Conservation (phyloP, 2,329 filamentous ascomycete species). For the Chrysoporthe deuterocubensis region DNA sequence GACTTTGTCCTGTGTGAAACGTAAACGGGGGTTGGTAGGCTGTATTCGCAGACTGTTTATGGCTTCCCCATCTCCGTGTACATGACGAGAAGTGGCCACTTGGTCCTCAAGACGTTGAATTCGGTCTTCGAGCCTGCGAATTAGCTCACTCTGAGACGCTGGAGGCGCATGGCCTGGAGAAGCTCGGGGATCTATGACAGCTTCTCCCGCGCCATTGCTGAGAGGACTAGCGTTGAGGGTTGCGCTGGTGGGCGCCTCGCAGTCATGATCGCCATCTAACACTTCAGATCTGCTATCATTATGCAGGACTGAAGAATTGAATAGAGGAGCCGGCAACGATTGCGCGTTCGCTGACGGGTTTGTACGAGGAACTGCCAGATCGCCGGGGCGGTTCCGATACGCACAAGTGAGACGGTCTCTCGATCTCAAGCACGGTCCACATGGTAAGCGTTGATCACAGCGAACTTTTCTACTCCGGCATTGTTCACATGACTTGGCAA, state of each 20-base stretch:
- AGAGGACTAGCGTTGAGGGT: not conserved
- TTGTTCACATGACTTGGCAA: constrained; percentile 18
- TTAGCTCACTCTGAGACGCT: not conserved
- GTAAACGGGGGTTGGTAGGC: constrained; percentile 11
- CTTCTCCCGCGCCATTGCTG: no score
- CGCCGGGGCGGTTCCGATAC: not conserved
- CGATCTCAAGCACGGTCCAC: constrained; percentile 13
- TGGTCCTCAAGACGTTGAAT: constrained; percentile 9
- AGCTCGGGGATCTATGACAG: not conserved
- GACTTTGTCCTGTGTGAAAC: constrained; percentile 12
- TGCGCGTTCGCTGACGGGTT: not conserved
- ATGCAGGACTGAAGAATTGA: not conserved
- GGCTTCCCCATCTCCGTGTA: not conserved
- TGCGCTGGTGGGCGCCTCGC: not conserved
- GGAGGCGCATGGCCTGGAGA: not conserved
- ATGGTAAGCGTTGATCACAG: constrained; percentile 15
- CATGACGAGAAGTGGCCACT: not conserved
- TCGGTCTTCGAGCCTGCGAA: not conserved
- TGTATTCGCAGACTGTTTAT: not conserved
- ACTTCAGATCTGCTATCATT: not conserved
- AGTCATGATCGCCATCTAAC: not conserved
- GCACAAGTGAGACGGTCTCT: constrained; percentile 8
- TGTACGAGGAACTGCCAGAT: not conserved
- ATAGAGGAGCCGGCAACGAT: not conserved
- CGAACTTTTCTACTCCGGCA: constrained; percentile 18